Evolutionary conservation across 441 rosid genomes (phyloP), one percentile per base, ranked within the genome.

Genomic region (Pelargonium exstipulatum): DNA sequence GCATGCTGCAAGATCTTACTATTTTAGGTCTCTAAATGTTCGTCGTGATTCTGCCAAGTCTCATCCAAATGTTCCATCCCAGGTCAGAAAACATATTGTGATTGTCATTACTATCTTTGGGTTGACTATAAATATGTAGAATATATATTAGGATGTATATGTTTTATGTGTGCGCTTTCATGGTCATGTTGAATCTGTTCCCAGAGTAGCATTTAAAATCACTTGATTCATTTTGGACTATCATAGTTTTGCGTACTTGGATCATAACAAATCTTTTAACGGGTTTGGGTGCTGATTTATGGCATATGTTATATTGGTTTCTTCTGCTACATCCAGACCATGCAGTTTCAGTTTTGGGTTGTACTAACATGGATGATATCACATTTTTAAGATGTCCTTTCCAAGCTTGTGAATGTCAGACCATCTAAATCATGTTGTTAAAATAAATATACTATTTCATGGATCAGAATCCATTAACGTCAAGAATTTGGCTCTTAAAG

Each of bases 1-100:
- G 77, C 84, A 83, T 84, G 87, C 90, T 65, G 95, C 99, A 14
- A 90, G 89, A 80, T 82, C 90, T 26, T 88, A 84, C 80, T 92
- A 95, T 74, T 70, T 66, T n/a, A 96, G 86, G 24, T 87, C 96
- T 69, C 78, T 95, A 53, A 73, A 85, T 78, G 90, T 95, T 70
- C 90, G 97, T 4, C 86, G 87, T 35, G 95, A 87, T 80, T 92
- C 92, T 64, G 80, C 86, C 74, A 86, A 84, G 76, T 67, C 77
- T 48, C 78, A 79, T 77, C 78, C 89, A 65, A 60, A 77, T 71
- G 83, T 79, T 77, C 78, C 92, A 71, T 89, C 98, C 35, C 97
- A 87, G 89, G 99, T 94, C 74, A 72, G 81, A 58, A 51, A 17
- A 51, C 60, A 16, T 29, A 58, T 67, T 4, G 60, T 20, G 46